phyloP scores from a whole-genome alignment of 495 filamentous ascomycete species.

The Talaromyces ruber region DNA sequence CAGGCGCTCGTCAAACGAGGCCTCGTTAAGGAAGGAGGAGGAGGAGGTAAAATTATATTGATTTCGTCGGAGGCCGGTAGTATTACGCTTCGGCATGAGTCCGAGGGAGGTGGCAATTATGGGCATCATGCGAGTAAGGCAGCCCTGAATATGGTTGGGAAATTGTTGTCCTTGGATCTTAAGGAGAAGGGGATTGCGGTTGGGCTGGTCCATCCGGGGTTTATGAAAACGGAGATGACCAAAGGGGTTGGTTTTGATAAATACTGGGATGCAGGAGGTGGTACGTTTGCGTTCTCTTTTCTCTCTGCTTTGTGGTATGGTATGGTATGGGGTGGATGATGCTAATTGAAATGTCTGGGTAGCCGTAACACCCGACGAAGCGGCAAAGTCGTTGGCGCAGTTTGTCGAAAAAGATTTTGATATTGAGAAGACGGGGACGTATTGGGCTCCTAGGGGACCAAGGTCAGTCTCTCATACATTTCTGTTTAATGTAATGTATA shows the following conservation, averaged over 20 bases:
- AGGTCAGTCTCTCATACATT: slow-evolving; percentile 33
- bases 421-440: slow-evolving; percentile 57
- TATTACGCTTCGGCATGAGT: slow-evolving; percentile 57
- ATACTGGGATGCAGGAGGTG: slow-evolving; percentile 58
- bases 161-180: slow-evolving; percentile 59
- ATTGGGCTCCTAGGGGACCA: slow-evolving; percentile 63
- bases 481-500: background rate
- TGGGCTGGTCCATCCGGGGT: slow-evolving; percentile 62
- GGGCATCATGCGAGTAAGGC: slow-evolving; percentile 66
- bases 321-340: background rate
- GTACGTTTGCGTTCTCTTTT: slow-evolving; percentile 25
- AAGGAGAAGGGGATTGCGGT: slow-evolving; percentile 55
- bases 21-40: slow-evolving; percentile 22
- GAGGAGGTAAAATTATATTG: slow-evolving; percentile 53
- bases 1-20: slow-evolving; percentile 48
- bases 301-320: background rate
- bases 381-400: slow-evolving; percentile 51
- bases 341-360: background rate
- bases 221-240: slow-evolving; percentile 72
- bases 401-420: slow-evolving; percentile 53
- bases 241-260: slow-evolving; percentile 62
- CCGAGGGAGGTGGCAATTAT: slow-evolving; percentile 64
- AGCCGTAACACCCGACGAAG: slow-evolving; percentile 61
- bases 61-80: slow-evolving; percentile 61
- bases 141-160: slow-evolving; percentile 68